phyloP scores from a whole-genome alignment of 1,284 basidiomycete species.

The Austroboletus rostrupii region DNA sequence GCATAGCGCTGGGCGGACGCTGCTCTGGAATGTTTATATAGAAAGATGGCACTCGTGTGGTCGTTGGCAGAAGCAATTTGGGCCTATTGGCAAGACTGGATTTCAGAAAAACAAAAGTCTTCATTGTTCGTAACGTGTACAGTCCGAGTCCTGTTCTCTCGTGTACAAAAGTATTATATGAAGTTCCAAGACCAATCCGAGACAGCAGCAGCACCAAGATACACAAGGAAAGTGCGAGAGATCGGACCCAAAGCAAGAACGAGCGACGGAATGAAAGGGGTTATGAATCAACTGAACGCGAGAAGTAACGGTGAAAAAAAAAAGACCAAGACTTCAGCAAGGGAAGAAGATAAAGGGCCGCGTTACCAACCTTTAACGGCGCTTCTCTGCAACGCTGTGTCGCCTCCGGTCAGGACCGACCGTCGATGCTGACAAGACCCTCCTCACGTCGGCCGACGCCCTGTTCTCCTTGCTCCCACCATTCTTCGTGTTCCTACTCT shows the following conservation, averaged over 20 bases:
- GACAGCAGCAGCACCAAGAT: too few relatives aligned
- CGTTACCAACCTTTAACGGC: not conserved
- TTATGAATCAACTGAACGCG: not conserved
- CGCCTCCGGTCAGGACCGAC: slow-evolving; percentile 5
- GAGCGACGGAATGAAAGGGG: too few relatives aligned
- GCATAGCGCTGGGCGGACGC: not conserved
- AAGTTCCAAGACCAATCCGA: too few relatives aligned
- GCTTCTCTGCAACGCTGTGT: slow-evolving; percentile 8
- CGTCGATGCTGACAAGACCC: slow-evolving; percentile 1
- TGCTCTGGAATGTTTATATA: not conserved
- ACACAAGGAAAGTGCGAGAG: too few relatives aligned
- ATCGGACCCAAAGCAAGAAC: too few relatives aligned
- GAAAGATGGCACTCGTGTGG: not conserved
- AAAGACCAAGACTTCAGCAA: not conserved
- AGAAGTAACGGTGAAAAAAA: not conserved
- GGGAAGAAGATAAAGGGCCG: not conserved
- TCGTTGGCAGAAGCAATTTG: not conserved
- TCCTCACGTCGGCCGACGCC: not conserved
- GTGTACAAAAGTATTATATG: too few relatives aligned
- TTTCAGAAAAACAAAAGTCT: not conserved
- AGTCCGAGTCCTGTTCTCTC: not conserved
- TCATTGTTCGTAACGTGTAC: too few relatives aligned
- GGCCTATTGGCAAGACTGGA: not conserved
- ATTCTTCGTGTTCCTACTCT: slow-evolving; percentile 4
- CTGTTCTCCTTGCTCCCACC: slow-evolving; percentile 4